These are phyloP conservation scores for Volvariella surrecta DNA, from an alignment of 1,284 basidiomycete genomes.

Conservation along the genomic window DNA sequence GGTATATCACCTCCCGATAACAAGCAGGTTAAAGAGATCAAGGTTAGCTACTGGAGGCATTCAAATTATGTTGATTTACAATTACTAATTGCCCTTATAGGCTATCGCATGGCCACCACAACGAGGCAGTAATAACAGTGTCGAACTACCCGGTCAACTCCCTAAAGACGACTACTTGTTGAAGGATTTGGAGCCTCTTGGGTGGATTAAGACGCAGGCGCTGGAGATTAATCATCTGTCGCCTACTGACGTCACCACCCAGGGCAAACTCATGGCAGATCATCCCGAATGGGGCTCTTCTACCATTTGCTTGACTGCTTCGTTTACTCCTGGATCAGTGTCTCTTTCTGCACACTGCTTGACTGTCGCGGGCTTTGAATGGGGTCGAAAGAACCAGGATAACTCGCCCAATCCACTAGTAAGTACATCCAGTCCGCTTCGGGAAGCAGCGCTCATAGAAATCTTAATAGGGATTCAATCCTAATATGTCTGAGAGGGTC, in stretches of 20 bases:
- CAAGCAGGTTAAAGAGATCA: slow-evolving; percentile 98
- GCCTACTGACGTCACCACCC: slow-evolving; percentile 91
- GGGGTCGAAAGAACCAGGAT: slow-evolving; percentile 92
- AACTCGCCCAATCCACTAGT: slow-evolving; percentile 76
- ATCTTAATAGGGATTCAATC: slow-evolving; percentile 74
- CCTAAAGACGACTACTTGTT: slow-evolving; percentile 92
- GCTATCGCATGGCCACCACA: slow-evolving; percentile 95
- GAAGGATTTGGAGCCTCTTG: slow-evolving; percentile 90
- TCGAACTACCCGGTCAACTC: slow-evolving; percentile 81
- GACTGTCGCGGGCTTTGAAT: slow-evolving; percentile 91
- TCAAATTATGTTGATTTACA: not conserved
- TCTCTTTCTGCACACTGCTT: slow-evolving; percentile 91
- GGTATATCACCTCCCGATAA: slow-evolving; percentile 93
- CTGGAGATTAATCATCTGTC: slow-evolving; percentile 90
- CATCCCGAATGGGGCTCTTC: slow-evolving; percentile 94
- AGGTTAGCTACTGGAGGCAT: slow-evolving; percentile 32
- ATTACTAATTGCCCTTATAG: slow-evolving; percentile 18
- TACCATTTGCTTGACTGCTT: slow-evolving; percentile 89
- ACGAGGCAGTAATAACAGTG: slow-evolving; percentile 88
- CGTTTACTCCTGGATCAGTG: slow-evolving; percentile 97
- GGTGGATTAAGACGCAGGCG: slow-evolving; percentile 97
- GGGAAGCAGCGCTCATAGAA: slow-evolving; percentile 3
- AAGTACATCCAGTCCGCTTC: slow-evolving; percentile 18
- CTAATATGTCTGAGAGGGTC: slow-evolving; percentile 95
- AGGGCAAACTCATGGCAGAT: slow-evolving; percentile 94